phyloP scores from a whole-genome alignment of 441 rosid genomes.

The Corymbia calophylla region DNA sequence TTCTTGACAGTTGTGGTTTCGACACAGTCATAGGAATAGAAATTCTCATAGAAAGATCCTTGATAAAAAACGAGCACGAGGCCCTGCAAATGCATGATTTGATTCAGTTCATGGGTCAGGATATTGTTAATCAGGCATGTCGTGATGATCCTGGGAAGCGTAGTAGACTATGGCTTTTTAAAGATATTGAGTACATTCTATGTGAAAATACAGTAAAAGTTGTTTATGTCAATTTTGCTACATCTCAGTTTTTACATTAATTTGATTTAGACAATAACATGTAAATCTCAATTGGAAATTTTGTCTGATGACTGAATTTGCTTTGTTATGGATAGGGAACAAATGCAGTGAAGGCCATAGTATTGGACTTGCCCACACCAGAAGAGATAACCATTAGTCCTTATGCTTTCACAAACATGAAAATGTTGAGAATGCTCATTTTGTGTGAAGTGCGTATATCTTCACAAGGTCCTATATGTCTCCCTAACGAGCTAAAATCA shows the following conservation, averaged over 20 bases:
- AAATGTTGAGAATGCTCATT: not conserved
- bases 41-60: not conserved
- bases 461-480: not conserved
- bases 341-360: not conserved
- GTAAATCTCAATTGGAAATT: no score
- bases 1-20: not conserved
- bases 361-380: fast-evolving
- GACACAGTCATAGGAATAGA: not conserved
- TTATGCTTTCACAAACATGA: not conserved
- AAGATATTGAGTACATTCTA: not conserved
- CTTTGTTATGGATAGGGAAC: not conserved
- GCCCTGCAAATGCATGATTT: not conserved
- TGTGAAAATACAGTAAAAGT: not conserved
- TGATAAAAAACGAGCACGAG: not conserved
- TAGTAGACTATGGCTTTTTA: not conserved
- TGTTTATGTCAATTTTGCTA: not conserved
- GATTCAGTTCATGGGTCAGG: fast-evolving
- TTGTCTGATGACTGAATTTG: not conserved
- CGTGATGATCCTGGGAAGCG: not conserved
- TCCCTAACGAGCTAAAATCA: not conserved
- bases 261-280: fast-evolving
- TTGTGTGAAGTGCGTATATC: not conserved
- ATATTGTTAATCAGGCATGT: not conserved
- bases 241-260: no score
- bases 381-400: not conserved